Evolutionary conservation across 75 land plant species (phyloP), one percentile per base, ranked within the genome.

Genomic region (Azolla pinnata): DNA sequence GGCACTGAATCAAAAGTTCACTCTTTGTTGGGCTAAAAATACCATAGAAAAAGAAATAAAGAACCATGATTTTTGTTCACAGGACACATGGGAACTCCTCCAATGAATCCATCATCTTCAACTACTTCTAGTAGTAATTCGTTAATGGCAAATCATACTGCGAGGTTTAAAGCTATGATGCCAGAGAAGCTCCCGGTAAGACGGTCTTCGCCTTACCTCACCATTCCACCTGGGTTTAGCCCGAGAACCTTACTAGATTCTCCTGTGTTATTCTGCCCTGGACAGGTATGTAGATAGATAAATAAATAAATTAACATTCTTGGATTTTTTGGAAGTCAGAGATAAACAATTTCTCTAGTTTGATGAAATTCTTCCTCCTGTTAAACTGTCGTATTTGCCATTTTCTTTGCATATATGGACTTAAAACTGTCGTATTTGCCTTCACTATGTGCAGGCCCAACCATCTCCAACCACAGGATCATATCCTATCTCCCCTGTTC

Each of bases 401-500:
- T 27, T 54, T 21, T 52, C 5, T 54, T 19, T 5, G n/a, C 10
- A 29, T 31, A 16, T 53, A 9, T 18, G 29, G 2, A 12, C 27
- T 28, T 52, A n/a, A 29, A 12, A n/a, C 16, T 51, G 21, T 28
- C 3, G 55, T 10, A 26, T 17, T 29, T 4, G 33, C 3, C 0
- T 32, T 2, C 14, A 25, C 0, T 45, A 0, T 16, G 16, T 60
- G 68, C 71, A 69, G 69, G 44, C 29, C 4, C 17, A 67, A 29
- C 1, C 55, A 52, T 69, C 71, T 2, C 71, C 71, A 64, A 69
- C 71, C 25, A 69, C 71, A 21, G 71, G 71, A 23, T 34, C 71
- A 18, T 69, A 67, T 44, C 71, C 71, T 10, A 25, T 50, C 19
- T 49, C 35, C 8, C 24, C 71, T 8, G 65, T 65, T 24, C 16